Base-by-base conservation (phyloP, 257 asterid species). In the Catharanthus roseus region DNA sequence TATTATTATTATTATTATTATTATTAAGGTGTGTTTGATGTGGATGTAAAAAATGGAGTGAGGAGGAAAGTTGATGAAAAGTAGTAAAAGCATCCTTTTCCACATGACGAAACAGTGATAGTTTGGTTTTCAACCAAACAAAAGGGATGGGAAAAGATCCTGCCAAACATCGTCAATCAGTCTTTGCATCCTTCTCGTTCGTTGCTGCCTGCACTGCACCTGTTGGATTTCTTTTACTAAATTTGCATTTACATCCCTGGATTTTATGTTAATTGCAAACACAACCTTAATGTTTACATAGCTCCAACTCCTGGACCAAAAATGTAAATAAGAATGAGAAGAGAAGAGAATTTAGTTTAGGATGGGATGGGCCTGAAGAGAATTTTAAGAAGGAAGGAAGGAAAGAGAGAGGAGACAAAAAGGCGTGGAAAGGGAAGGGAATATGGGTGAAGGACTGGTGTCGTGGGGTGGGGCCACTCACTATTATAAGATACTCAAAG, bases 401-500 rank as follows among this genome's bases (percentile, higher is more conserved):
- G 53, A 67, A 64, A 18, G 6, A 44, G 36, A 6, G 3, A 7
- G 24, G 33, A 28, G 51, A 77, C 73, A 65, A 15, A 24, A 31
- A 10, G 11, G 55, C 50, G 65, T 73, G 60, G 56, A 69, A 69
- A 63, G 67, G n/a, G 76, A 65, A 66, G 69, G 63, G 57, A 65
- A 66, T 9, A 55, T 58, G 69, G 63, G 57, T 57, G 60, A 63
- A 69, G 41, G 24, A 69, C 31, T 26, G 33, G 38, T 64, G 57
- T 26, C 42, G 38, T 64, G 57, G 57, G 69, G 74, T 42, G n/a
- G n/a, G n/a, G n/a, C n/a, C n/a, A n/a, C n/a, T n/a, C 69, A 63
- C 60, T 67, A 23, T 70, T 41, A 24, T 16, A 69, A 70, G 82
- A 78, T 78, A 50, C 47, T 65, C 68, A 33, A 74, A 13, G 74